Evolutionary conservation across 2,329 filamentous ascomycete genomes (phyloP).

Genomic region (Colletotrichum plurivorum): DNA sequence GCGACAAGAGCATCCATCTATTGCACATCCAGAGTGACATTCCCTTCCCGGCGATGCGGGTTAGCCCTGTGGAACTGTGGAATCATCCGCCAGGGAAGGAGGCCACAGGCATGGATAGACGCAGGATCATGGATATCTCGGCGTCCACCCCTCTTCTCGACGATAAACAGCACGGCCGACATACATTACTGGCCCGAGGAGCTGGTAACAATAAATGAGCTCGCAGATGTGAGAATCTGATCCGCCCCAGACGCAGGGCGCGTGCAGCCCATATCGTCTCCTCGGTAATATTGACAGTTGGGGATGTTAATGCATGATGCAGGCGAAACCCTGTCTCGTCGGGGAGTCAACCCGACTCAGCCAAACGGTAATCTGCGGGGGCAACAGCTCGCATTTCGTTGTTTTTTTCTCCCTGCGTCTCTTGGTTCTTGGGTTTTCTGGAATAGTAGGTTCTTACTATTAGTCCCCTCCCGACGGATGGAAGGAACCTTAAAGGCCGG

Average conservation of each 20-base stretch:
- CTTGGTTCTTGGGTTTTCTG: too few species aligned
- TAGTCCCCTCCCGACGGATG: too few species aligned
- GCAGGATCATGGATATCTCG: conserved; percentile 11
- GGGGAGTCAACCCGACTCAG: conserved; percentile 3
- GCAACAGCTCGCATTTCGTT: too few species aligned
- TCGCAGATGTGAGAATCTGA: conserved; percentile 1
- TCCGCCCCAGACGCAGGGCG: neutral
- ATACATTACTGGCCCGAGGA: conserved; percentile 1
- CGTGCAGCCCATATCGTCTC: neutral
- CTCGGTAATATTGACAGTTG: conserved; percentile 2
- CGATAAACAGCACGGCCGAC: neutral
- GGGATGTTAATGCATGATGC: conserved; percentile 14
- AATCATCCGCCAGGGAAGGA: too few species aligned
- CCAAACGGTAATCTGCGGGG: too few species aligned
- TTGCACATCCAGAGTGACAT: conserved; percentile 20
- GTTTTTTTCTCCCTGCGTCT: too few species aligned
- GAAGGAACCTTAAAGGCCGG: too few species aligned
- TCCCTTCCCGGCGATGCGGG: conserved; percentile 9
- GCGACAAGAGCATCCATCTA: neutral
- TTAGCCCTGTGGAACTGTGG: conserved; percentile 24
- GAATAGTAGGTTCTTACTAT: too few species aligned
- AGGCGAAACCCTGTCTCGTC: conserved; percentile 12
- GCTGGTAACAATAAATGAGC: neutral
- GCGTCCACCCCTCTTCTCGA: neutral
- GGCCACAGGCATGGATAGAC: neutral